Evolutionary conservation across 2,329 filamentous ascomycete species (phyloP), one percentile per base, ranked within the genome.

Genomic region (Paecilomyces formosus): DNA sequence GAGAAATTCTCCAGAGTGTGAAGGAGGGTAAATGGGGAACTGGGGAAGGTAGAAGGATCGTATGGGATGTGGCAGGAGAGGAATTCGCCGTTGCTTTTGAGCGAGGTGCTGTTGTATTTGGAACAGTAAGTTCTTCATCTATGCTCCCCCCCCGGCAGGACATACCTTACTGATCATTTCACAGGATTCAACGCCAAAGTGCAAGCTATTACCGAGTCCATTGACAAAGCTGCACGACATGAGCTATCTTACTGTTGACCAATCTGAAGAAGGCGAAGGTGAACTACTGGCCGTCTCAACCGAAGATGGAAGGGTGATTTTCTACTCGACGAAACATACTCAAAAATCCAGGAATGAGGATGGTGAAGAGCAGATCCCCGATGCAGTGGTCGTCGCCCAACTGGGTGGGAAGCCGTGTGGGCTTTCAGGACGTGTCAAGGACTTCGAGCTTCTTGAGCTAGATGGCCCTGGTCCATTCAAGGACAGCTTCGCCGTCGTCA

Each of bases 61-160:
- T 86, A 1, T 99, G 94, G 93, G 87, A 90, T 60, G 78, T 81
- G 7, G 82, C 82, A 7, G 86, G 85, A 50, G 89, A 94, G 60
- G 90, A 96, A 69, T 99, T 94, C 67, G 89, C 89, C 0, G 89
- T 99, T 2, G 88, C 83, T 0, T 97, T 97, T 69, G 93, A 97
- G 71, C 82, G 90, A 64, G 92, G 94, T 53, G 83, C 88, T 6
- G 81, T 94, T 30, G 84, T 96, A 0, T 97, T 94, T 70, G 91
- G 90, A 61, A 89, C 94, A 79, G 79, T 81, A 72, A 71, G 76
- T 71, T 31, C 15, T 33, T 53, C 51, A 35, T 54, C 30, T 33
- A 54, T 31, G 60, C 58, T 28, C 6, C 30, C 31, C 35, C 50
- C 31, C 35, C 50, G n/a, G 24, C 26, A 15, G 3, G 18, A 18